phyloP scores from a whole-genome alignment of 1,139 yeast species.

The Candida smagusa region DNA sequence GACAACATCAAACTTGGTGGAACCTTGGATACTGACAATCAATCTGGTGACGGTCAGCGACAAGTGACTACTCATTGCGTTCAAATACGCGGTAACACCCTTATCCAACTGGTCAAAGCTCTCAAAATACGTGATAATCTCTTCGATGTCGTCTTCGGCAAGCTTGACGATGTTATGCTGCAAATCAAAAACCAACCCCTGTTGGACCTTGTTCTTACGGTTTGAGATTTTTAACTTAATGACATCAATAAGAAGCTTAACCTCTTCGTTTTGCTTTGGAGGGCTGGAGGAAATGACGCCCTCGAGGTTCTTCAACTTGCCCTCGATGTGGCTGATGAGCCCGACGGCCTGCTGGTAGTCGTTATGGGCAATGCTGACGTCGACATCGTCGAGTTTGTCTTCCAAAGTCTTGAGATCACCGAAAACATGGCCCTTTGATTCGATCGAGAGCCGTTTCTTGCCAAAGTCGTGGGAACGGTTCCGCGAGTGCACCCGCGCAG shows the following conservation, averaged over 20 bases:
- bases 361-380: conserved; percentile 62
- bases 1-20: conserved; percentile 44
- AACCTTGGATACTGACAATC: conserved; percentile 43
- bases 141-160: conserved; percentile 30
- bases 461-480: conserved; percentile 49
- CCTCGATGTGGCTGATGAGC: conserved; percentile 42
- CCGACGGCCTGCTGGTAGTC: conserved; percentile 55
- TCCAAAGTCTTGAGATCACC: conserved; percentile 52
- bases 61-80: conserved; percentile 35
- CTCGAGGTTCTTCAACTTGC: conserved; percentile 24
- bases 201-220: conserved; percentile 36
- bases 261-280: conserved; percentile 23
- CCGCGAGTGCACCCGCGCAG: conserved; percentile 54
- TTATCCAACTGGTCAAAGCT: conserved; percentile 37
- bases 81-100: conserved; percentile 36
- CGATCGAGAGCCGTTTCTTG: conserved; percentile 8
- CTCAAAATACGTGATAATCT: conserved; percentile 34
- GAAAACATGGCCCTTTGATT: conserved; percentile 31
- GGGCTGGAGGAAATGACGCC: conserved; percentile 7
- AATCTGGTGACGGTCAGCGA: conserved; percentile 34
- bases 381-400: conserved; percentile 64
- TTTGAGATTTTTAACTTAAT: conserved; percentile 36
- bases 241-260: conserved; percentile 35
- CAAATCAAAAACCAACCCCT: conserved; percentile 37
- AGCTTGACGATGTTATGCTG: conserved; percentile 34